Evolutionary conservation across 805 yeast genomes (phyloP).

Genomic region (Isabelozyma heimii): DNA sequence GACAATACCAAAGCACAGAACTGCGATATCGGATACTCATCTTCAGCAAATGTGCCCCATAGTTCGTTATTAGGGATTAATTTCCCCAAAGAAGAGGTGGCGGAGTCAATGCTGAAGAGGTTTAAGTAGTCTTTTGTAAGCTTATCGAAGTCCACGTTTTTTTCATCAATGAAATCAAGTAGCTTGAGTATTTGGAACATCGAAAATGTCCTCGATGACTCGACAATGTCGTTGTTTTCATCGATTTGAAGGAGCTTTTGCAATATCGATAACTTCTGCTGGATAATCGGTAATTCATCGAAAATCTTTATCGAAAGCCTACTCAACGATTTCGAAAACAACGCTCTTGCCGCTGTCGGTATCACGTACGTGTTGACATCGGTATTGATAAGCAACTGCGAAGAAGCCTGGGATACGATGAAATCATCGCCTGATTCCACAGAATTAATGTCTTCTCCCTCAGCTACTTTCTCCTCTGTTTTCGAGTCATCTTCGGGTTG

Average conservation of each 20-base stretch:
- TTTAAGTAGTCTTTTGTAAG: background rate
- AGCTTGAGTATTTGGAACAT: slow-evolving; percentile 30
- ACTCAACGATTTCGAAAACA: slow-evolving; percentile 33
- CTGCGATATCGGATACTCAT: slow-evolving; percentile 15
- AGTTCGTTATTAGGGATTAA: slow-evolving; percentile 2
- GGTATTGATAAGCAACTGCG: slow-evolving; percentile 30
- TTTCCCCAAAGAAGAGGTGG: slow-evolving; percentile 6
- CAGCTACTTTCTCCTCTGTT: background rate
- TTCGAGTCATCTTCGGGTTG: background rate
- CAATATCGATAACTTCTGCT: slow-evolving; percentile 42
- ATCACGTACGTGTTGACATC: slow-evolving; percentile 36
- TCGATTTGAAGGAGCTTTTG: slow-evolving; percentile 46
- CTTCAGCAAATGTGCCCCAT: slow-evolving; percentile 5
- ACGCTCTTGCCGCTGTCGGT: slow-evolving; percentile 31
- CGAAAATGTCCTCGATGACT: slow-evolving; percentile 30
- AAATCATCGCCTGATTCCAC: slow-evolving; percentile 19
- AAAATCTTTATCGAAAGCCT: slow-evolving; percentile 41
- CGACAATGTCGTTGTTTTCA: slow-evolving; percentile 25
- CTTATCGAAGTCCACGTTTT: background rate
- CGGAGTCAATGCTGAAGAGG: background rate
- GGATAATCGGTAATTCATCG: slow-evolving; percentile 33
- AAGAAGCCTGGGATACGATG: slow-evolving; percentile 32
- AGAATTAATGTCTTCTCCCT: slow-evolving; percentile 4
- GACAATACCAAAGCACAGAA: slow-evolving; percentile 46
- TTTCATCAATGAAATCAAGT: slow-evolving; percentile 4